These are phyloP conservation scores for Trichoderma orchidacearum DNA, from an alignment of 495 filamentous ascomycete species.

Conservation along the genomic window DNA sequence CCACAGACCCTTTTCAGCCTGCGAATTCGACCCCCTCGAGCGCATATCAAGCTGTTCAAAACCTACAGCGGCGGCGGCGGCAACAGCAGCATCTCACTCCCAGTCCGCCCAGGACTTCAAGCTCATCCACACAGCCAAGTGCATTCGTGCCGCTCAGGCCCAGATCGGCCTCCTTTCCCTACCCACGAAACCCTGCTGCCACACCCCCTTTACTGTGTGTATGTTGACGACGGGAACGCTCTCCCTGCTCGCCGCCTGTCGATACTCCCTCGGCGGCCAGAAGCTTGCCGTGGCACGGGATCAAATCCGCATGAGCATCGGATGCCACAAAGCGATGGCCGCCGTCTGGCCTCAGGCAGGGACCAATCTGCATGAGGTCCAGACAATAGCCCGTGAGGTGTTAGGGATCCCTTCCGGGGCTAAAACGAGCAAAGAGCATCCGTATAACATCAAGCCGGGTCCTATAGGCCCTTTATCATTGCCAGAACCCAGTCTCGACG, in stretches of 20 bases:
- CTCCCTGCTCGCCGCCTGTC: conserved; percentile 13
- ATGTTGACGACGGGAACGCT: conserved; percentile 35
- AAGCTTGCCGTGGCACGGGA: conserved; percentile 45
- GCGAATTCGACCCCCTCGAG: conserved; percentile 2
- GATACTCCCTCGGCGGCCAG: conserved; percentile 25
- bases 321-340: conserved; percentile 44
- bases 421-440: not conserved
- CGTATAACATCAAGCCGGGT: too few relatives aligned
- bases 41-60: conserved; percentile 5
- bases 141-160: conserved; percentile 45
- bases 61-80: too few relatives aligned
- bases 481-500: not conserved
- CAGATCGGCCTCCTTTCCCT: conserved; percentile 45
- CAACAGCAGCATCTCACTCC: conserved; percentile 22
- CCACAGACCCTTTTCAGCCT: conserved; percentile 18
- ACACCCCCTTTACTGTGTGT: conserved; percentile 55
- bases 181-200: conserved; percentile 40
- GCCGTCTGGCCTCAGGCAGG: conserved; percentile 48
- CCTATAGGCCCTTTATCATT: not conserved
- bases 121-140: conserved; percentile 40
- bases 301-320: conserved; percentile 45
- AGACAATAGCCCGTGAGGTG: conserved; percentile 25
- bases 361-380: conserved; percentile 44
- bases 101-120: conserved; percentile 1
- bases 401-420: not conserved